phyloP scores from a whole-genome alignment of 1,284 basidiomycete genomes.

The Marasmius fiardii region DNA sequence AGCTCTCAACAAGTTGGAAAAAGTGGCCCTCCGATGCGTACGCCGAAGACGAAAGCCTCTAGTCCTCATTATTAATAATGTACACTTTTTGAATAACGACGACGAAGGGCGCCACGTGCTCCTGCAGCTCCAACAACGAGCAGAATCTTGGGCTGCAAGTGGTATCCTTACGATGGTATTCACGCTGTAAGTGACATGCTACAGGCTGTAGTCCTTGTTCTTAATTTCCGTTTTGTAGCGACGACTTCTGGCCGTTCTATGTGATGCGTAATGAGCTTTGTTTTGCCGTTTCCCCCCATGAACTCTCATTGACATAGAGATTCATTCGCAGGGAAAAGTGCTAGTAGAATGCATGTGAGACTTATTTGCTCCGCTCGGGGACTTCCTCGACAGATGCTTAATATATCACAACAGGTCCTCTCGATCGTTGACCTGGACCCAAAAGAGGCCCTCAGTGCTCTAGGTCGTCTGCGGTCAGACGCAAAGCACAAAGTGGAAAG shows the following conservation, averaged over 20 bases:
- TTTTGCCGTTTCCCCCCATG: constrained; percentile 11
- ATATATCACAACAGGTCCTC: constrained; percentile 47
- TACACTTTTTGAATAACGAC: constrained; percentile 79
- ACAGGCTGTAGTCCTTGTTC: not conserved
- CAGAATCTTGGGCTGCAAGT: constrained; percentile 81
- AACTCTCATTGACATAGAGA: constrained; percentile 7
- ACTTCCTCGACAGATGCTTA: not conserved
- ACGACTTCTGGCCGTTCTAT: constrained; percentile 80
- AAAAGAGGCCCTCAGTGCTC: constrained; percentile 61
- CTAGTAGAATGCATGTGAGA: constrained; percentile 68
- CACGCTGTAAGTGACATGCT: constrained; percentile 52
- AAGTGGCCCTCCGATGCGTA: constrained; percentile 72
- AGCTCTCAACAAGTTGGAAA: constrained; percentile 84
- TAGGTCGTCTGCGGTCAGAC: constrained; percentile 49
- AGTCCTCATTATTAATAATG: constrained; percentile 74
- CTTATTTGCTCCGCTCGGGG: not conserved
- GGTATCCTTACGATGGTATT: constrained; percentile 79
- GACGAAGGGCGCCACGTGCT: constrained; percentile 76
- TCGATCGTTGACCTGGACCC: constrained; percentile 70
- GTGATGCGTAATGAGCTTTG: constrained; percentile 49
- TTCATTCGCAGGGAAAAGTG: constrained; percentile 54
- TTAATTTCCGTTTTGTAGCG: constrained; percentile 33
- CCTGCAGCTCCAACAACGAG: constrained; percentile 80
- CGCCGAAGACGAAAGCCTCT: constrained; percentile 60
- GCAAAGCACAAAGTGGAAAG: constrained; percentile 24